These are phyloP conservation scores for Cylindrodendrum hubeiense DNA, from an alignment of 2,329 filamentous ascomycete species.

Conservation along the genomic window DNA sequence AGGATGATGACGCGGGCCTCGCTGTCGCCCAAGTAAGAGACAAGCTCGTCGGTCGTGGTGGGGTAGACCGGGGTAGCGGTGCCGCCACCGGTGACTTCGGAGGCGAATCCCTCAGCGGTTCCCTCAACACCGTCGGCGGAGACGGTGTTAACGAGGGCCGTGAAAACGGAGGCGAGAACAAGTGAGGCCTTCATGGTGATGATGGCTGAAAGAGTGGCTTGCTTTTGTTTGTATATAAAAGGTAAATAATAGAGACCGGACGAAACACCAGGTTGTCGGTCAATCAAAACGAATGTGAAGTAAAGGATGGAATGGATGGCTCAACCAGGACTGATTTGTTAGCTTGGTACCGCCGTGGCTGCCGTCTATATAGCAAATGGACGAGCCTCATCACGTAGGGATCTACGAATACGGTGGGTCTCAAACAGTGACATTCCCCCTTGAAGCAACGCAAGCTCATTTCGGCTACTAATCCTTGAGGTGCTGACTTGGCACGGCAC, in stretches of 20 bases:
- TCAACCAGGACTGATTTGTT: neutral
- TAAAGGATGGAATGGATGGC: neutral
- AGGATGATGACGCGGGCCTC: slow-evolving; percentile 68
- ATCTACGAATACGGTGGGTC: neutral
- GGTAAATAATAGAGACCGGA: neutral
- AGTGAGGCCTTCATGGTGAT: neutral
- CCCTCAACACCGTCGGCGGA: slow-evolving; percentile 44
- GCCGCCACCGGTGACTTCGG: slow-evolving; percentile 72
- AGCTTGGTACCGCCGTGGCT: neutral
- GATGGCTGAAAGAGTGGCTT: neutral
- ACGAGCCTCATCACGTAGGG: neutral
- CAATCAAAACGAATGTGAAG: neutral
- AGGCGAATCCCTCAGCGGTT: slow-evolving; percentile 55
- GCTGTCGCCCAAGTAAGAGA: slow-evolving; percentile 66
- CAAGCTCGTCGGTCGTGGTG: slow-evolving; percentile 64
- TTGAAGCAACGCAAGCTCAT: neutral
- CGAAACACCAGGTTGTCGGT: slow-evolving; percentile 2
- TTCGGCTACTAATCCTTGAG: neutral
- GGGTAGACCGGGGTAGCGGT: slow-evolving; percentile 65
- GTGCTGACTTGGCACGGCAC: neutral
- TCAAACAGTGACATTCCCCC: neutral
- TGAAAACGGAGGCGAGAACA: neutral
- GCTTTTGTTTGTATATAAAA: neutral
- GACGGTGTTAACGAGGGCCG: neutral
- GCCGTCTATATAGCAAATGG: neutral